A percentile compares a stretch with the other conserved stretches of the same genome.
These are phyloP conservation scores for Naganishia albida DNA, from an alignment of 1,284 basidiomycete species.

Conservation along the genomic window DNA sequence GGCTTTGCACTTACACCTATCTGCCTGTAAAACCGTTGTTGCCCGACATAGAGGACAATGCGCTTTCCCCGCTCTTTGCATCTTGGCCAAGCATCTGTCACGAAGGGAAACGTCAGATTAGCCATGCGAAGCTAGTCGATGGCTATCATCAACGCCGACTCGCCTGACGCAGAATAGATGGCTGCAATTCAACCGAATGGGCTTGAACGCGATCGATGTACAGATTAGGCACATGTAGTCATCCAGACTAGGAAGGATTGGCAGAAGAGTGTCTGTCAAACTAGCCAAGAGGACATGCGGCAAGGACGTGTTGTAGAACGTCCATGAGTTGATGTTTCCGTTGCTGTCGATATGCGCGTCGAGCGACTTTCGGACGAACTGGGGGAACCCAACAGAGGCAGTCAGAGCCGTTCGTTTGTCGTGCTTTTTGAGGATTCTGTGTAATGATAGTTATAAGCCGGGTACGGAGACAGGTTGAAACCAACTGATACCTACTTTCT, in stretches of 20 bases:
- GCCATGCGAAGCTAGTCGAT: background rate
- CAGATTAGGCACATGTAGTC: slow-evolving; percentile 68
- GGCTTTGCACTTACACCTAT: slow-evolving; percentile 61
- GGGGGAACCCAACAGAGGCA: slow-evolving; percentile 55
- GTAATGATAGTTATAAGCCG: background rate
- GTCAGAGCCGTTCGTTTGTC: slow-evolving; percentile 70
- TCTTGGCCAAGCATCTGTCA: slow-evolving; percentile 79
- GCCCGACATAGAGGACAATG: slow-evolving; percentile 86
- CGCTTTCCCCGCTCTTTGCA: slow-evolving; percentile 79
- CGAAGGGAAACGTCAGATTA: slow-evolving; percentile 6
- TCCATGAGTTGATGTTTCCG: slow-evolving; percentile 52
- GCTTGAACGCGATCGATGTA: slow-evolving; percentile 81
- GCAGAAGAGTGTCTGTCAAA: slow-evolving; percentile 78
- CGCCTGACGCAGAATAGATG: slow-evolving; percentile 88
- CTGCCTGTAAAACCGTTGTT: slow-evolving; percentile 71
- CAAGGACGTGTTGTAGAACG: slow-evolving; percentile 61
- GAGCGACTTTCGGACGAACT: slow-evolving; percentile 52
- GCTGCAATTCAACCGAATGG: slow-evolving; percentile 77
- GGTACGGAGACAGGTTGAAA: background rate
- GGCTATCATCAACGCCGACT: slow-evolving; percentile 25
- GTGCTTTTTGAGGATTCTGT: slow-evolving; percentile 84
- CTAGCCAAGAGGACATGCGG: slow-evolving; percentile 81
- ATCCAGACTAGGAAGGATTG: slow-evolving; percentile 65
- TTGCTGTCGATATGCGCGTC: slow-evolving; percentile 41
- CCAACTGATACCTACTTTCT: slow-evolving; percentile 60